These are phyloP conservation scores for Fraxinus pennsylvanica DNA, from an alignment of 257 asterid genomes.

Conservation along the genomic window DNA sequence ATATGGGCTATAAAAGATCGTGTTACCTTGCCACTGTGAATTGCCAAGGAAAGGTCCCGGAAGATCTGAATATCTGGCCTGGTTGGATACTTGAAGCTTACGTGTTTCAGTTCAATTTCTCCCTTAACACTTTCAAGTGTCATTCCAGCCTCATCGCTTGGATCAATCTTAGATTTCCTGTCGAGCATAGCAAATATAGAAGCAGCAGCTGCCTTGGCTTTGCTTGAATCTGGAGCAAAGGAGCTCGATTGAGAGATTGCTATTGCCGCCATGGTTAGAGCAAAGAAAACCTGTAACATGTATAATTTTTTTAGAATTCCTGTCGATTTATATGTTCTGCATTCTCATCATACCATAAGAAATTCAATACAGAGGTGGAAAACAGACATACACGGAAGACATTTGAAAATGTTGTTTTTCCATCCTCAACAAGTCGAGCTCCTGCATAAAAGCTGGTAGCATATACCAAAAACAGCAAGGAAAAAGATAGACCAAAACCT, in stretches of 20 bases:
- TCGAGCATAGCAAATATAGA: constrained; percentile 75
- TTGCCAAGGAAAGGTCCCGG: constrained; percentile 59
- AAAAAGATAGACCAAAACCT: constrained; percentile 71
- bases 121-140: constrained; percentile 66
- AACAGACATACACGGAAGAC: constrained; percentile 72
- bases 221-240: constrained; percentile 74
- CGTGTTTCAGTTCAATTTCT: constrained; percentile 65
- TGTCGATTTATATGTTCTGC: background rate
- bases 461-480: constrained; percentile 63
- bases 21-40: constrained; percentile 74
- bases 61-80: constrained; percentile 76
- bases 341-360: background rate
- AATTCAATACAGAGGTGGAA: background rate
- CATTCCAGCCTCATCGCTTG: constrained; percentile 72
- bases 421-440: constrained; percentile 71
- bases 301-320: background rate
- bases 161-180: constrained; percentile 67
- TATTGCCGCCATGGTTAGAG: constrained; percentile 77
- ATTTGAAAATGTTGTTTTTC: constrained; percentile 62
- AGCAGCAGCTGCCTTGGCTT: constrained; percentile 81
- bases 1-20: background rate
- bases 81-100: constrained; percentile 81
- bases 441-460: constrained; percentile 92
- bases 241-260: constrained; percentile 86
- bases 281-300: constrained; percentile 76